These are phyloP conservation scores for Chrysanthemum lavandulifolium DNA, from an alignment of 129 eudicot genomes.

Conservation along the genomic window DNA sequence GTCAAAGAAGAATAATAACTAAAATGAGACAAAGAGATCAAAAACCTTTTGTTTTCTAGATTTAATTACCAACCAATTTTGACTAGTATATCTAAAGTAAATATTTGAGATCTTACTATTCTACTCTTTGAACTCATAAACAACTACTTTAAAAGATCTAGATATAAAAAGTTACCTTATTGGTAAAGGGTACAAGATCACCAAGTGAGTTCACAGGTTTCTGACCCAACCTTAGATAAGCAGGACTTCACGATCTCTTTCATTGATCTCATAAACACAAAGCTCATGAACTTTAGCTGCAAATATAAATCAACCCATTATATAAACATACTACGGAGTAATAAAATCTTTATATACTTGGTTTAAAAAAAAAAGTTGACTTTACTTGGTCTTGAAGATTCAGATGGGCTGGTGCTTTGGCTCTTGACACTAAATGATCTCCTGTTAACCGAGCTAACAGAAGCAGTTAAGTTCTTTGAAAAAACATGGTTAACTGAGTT, in stretches of 20 bases:
- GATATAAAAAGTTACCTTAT: constrained; percentile 42
- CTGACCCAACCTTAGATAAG: constrained; percentile 75
- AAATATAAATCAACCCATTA: not conserved
- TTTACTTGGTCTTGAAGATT: constrained; percentile 42
- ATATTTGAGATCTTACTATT: too few relatives aligned
- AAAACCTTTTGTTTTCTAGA: too few relatives aligned
- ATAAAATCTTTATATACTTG: too few relatives aligned
- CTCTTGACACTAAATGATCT: constrained; percentile 42
- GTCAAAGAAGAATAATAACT: too few relatives aligned
- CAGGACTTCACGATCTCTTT: constrained; percentile 91
- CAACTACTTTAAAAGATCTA: not conserved
- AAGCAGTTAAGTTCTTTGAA: constrained; percentile 25
- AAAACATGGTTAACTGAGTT: constrained; percentile 7
- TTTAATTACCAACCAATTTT: too few relatives aligned
- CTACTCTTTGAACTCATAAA: not conserved
- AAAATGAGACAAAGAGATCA: too few relatives aligned
- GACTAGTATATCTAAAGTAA: too few relatives aligned
- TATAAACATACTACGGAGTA: not conserved
- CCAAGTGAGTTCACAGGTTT: constrained; percentile 78
- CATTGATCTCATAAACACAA: constrained; percentile 80
- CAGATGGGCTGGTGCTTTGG: constrained; percentile 39
- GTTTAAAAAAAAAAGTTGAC: too few relatives aligned
- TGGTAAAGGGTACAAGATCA: constrained; percentile 84
- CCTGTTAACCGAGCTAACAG: constrained; percentile 5
- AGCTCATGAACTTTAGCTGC: constrained; percentile 73